These are phyloP conservation scores for Neopestalotiopsis rosae DNA, from an alignment of 2,329 filamentous ascomycete species.

Conservation along the genomic window DNA sequence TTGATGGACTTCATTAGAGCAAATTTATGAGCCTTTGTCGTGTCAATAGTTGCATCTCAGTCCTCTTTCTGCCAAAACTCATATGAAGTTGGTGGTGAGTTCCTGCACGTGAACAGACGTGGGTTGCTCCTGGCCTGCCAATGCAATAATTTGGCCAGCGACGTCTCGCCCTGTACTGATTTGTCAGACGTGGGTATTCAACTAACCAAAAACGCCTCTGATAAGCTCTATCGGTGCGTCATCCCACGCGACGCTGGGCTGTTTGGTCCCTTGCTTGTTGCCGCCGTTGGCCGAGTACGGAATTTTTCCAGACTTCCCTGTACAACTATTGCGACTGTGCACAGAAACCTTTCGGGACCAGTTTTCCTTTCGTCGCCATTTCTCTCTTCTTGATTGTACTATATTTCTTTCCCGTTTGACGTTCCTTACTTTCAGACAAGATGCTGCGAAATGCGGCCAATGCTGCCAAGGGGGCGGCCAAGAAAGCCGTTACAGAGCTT, in stretches of 20 bases:
- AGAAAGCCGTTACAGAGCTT: constrained; percentile 75
- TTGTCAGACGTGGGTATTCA: constrained; percentile 6
- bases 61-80: too few species aligned
- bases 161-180: background rate
- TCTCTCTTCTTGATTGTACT: constrained; percentile 4
- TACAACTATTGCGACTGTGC: background rate
- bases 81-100: too few species aligned
- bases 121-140: background rate
- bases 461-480: constrained; percentile 51
- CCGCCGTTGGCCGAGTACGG: background rate
- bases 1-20: background rate
- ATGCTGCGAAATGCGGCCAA: constrained; percentile 53
- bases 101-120: too few species aligned
- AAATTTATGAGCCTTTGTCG: too few species aligned
- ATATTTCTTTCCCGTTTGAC: background rate
- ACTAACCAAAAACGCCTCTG: constrained; percentile 10
- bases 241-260: constrained; percentile 9
- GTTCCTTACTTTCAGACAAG: background rate
- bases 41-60: too few species aligned
- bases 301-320: constrained; percentile 13
- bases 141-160: background rate
- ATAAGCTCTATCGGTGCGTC: constrained; percentile 16
- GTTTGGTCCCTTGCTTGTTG: background rate
- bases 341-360: background rate
- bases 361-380: background rate